These are phyloP conservation scores for Westerdykella aurantiaca DNA, from an alignment of 2,329 filamentous ascomycete species.

Conservation along the genomic window DNA sequence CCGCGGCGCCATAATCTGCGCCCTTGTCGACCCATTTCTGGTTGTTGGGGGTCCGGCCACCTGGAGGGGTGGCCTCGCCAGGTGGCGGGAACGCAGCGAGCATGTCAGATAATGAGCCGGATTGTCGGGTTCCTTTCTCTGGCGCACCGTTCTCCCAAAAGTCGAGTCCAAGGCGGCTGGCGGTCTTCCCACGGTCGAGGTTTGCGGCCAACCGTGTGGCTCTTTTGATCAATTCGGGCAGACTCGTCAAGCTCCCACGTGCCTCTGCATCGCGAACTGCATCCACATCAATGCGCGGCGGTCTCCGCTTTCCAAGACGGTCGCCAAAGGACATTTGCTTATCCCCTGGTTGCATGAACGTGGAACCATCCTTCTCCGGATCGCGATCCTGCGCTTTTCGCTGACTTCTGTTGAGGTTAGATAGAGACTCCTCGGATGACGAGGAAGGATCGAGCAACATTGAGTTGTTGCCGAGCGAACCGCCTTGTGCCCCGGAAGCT, in stretches of 20 bases:
- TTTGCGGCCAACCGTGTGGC: conserved; percentile 83
- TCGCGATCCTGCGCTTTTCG: conserved; percentile 20
- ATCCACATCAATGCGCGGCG: conserved; percentile 74
- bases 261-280: conserved; percentile 75
- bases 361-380: conserved; percentile 22
- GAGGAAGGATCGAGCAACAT: conserved; percentile 31
- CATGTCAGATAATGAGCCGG: conserved; percentile 57
- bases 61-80: conserved; percentile 45
- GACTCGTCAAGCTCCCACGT: conserved; percentile 82
- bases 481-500: conserved; percentile 16
- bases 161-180: conserved; percentile 51
- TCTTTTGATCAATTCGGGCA: conserved; percentile 83
- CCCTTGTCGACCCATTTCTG: conserved; percentile 23
- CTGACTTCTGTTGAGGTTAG: conserved; percentile 20
- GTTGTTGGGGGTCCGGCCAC: conserved; percentile 12
- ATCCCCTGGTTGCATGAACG: conserved; percentile 24
- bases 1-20: conserved; percentile 7
- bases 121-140: conserved; percentile 37
- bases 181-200: conserved; percentile 73
- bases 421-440: conserved; percentile 32
- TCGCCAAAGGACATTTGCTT: conserved; percentile 34
- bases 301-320: conserved; percentile 44
- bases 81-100: conserved; percentile 61
- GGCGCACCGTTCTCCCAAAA: conserved; percentile 40
- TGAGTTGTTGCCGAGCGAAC: conserved; percentile 28